A percentile compares a stretch with the other conserved stretches of the same genome.
phyloP scores from a whole-genome alignment of 331 rosid species.

The Prunus yedoensis region DNA sequence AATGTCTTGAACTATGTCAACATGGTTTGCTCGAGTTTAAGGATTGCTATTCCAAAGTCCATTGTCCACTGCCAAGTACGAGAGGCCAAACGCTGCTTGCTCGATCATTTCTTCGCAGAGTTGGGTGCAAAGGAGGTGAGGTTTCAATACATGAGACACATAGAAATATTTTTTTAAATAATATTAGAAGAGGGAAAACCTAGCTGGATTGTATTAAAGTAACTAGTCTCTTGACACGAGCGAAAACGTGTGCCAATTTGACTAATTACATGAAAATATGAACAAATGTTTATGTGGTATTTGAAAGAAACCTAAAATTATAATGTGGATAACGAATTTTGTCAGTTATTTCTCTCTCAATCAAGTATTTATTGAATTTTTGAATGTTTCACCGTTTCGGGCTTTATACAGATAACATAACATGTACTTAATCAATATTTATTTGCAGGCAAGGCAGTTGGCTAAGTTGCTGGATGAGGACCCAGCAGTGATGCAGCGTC shows the following conservation, averaged over 20 bases:
- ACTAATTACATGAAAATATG: too few species aligned
- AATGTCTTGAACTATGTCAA: constrained; percentile 80
- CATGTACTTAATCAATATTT: too few species aligned
- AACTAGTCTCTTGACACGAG: neutral
- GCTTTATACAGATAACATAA: too few species aligned
- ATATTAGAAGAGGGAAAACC: neutral
- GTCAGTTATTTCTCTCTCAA: too few species aligned
- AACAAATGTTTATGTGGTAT: too few species aligned
- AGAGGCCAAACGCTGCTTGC: constrained; percentile 86
- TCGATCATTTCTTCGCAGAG: constrained; percentile 76
- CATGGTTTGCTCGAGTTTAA: constrained; percentile 64
- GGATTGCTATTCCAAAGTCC: constrained; percentile 81
- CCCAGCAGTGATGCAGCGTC: constrained; percentile 84
- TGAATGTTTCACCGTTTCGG: too few species aligned
- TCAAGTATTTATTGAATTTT: too few species aligned
- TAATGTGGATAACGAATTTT: too few species aligned
- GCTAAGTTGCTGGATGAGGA: constrained; percentile 79
- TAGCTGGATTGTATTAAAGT: neutral
- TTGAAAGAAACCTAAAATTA: too few species aligned
- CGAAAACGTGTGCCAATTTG: too few species aligned
- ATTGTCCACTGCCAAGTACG: constrained; percentile 87
- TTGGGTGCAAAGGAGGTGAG: constrained; percentile 78
- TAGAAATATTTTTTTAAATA: too few species aligned
- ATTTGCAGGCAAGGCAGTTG: constrained; percentile 57
- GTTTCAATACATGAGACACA: neutral